Conservation (phyloP, 2,329 filamentous ascomycete genomes). For the Penicillium sp. region DNA sequence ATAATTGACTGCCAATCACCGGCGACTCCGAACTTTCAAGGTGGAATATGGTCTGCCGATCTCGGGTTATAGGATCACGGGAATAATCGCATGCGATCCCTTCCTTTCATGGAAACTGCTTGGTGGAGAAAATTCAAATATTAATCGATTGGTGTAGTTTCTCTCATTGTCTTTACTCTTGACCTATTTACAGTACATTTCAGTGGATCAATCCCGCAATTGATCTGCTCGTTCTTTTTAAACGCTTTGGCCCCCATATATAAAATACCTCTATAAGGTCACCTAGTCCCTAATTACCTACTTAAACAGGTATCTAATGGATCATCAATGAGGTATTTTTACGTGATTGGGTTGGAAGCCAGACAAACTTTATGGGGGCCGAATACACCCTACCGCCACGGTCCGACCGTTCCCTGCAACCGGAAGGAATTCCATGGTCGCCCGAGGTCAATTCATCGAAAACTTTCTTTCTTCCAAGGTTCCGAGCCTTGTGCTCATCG, state of each 20-base stretch:
- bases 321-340: conserved; percentile 1
- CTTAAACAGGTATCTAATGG: conserved; percentile 4
- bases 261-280: background rate
- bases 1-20: conserved; percentile 4
- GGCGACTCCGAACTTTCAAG: background rate
- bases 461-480: background rate
- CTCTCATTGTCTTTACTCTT: background rate
- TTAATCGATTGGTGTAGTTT: background rate
- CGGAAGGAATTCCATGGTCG: background rate
- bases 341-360: conserved; percentile 3
- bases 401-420: conserved; percentile 1
- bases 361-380: conserved; percentile 5
- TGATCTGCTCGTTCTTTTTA: background rate
- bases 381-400: background rate
- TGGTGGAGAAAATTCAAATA: background rate
- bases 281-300: too few relatives aligned
- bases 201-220: too few relatives aligned
- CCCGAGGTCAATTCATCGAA: background rate
- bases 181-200: too few relatives aligned
- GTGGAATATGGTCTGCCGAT: background rate
- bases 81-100: background rate
- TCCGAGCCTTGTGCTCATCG: background rate
- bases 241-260: background rate
- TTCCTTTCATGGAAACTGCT: background rate
- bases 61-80: background rate